Percentiles rank a stretch among this genome's conserved stretches.
Conservation (phyloP, 1,284 basidiomycete genomes). For the Ganoderma meredithae region DNA sequence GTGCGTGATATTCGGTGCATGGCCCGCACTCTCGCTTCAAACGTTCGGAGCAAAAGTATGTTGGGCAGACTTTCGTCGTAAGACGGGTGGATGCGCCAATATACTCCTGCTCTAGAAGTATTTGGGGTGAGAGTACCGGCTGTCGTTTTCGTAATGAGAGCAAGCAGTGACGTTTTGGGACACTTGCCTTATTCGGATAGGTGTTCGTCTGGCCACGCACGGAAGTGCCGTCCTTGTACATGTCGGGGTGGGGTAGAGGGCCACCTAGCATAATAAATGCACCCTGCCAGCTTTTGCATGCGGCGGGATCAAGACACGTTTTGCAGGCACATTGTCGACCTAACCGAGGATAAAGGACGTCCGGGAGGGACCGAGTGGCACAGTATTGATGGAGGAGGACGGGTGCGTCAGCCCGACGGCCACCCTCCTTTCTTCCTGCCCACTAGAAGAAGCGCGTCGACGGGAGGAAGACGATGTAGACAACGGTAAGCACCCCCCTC, state of each 20-base stretch:
- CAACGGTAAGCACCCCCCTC: slow-evolving; percentile 9
- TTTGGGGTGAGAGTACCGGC: not conserved
- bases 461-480: slow-evolving; percentile 11
- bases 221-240: not conserved
- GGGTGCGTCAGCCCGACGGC: slow-evolving; percentile 10
- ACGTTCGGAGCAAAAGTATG: not conserved
- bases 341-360: slow-evolving; percentile 24
- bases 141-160: not conserved
- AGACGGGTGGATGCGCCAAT: not conserved
- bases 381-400: slow-evolving; percentile 20
- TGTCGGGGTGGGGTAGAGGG: not conserved
- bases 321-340: slow-evolving; percentile 19
- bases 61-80: not conserved
- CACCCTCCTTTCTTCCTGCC: slow-evolving; percentile 15
- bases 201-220: not conserved
- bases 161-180: slow-evolving; percentile 11
- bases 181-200: slow-evolving; percentile 27
- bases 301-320: slow-evolving; percentile 16
- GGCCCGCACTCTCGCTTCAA: not conserved
- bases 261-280: slow-evolving; percentile 8
- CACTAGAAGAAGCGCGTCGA: slow-evolving; percentile 14
- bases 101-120: not conserved
- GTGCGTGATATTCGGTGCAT: not conserved
- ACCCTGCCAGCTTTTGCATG: slow-evolving; percentile 7
- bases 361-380: slow-evolving; percentile 29